Evolutionary conservation across 371 early-diverging fungal species (phyloP).

Genomic region (Furculomyces boomerangus): DNA sequence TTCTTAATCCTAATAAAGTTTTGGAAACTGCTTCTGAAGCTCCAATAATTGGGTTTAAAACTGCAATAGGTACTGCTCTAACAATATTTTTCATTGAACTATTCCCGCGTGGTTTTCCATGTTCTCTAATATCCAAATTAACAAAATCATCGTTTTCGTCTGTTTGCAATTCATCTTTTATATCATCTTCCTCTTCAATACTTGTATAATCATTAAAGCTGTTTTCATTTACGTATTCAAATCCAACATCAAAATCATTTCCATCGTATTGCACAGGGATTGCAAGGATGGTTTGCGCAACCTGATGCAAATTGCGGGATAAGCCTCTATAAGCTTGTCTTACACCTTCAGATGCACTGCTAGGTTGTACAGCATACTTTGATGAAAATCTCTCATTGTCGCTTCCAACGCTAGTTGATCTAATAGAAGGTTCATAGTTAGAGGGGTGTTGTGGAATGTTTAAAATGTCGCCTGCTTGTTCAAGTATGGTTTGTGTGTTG

Average conservation of each 20-base stretch:
- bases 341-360: constrained; percentile 68
- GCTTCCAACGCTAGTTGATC: not conserved
- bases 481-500: constrained; percentile 77
- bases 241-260: constrained; percentile 2
- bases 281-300: constrained; percentile 73
- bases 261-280: constrained; percentile 74
- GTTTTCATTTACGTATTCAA: constrained; percentile 1
- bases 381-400: not conserved
- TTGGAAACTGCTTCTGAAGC: constrained; percentile 84
- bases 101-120: constrained; percentile 14
- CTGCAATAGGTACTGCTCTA: constrained; percentile 80
- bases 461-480: constrained; percentile 74
- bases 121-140: not conserved
- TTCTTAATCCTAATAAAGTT: constrained; percentile 75
- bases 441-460: constrained; percentile 6
- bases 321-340: constrained; percentile 61
- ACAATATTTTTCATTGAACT: constrained; percentile 58
- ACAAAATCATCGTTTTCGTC: not conserved
- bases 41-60: constrained; percentile 92
- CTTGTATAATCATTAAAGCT: constrained; percentile 1
- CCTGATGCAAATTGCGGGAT: constrained; percentile 51
- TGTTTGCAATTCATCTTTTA: too few relatives aligned
- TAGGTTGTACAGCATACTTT: constrained; percentile 63
- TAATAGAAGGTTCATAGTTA: too few relatives aligned
- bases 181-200: constrained; percentile 24